Evolutionary conservation across 176 grass and related monocot genomes (phyloP).

Genomic region (Miscanthus lutarioriparius): DNA sequence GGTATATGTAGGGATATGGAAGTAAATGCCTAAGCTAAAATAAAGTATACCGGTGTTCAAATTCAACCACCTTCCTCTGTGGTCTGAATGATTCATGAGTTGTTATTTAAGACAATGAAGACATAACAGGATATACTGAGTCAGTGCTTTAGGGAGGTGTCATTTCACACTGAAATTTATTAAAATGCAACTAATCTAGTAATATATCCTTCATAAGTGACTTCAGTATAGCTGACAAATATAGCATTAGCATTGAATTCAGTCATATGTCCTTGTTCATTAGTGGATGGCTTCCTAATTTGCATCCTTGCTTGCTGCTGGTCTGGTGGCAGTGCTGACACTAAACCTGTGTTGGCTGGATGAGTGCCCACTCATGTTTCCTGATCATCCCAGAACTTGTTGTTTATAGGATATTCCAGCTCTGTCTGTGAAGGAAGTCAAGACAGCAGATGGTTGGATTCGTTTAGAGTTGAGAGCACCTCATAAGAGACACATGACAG

Average conservation of each 20-base stretch:
- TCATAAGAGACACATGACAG: slow-evolving; percentile 44
- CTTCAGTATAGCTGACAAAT: slow-evolving; percentile 25
- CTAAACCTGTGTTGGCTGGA: slow-evolving; percentile 1
- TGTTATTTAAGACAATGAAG: slow-evolving; percentile 3
- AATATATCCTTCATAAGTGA: neutral
- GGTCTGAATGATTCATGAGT: neutral
- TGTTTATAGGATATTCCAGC: slow-evolving; percentile 70
- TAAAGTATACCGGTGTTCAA: neutral
- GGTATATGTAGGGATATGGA: slow-evolving; percentile 6
- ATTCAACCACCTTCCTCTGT: slow-evolving; percentile 4
- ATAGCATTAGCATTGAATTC: slow-evolving; percentile 17
- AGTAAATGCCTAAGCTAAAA: neutral
- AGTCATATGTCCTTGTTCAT: neutral
- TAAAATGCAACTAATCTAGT: neutral
- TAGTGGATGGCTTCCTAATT: slow-evolving; percentile 10
- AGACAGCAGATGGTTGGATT: slow-evolving; percentile 63
- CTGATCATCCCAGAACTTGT: slow-evolving; percentile 16
- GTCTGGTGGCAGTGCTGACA: neutral
- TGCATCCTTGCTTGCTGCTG: slow-evolving; percentile 16
- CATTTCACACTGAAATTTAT: slow-evolving; percentile 10
- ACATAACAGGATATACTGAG: neutral
- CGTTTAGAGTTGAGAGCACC: slow-evolving; percentile 64
- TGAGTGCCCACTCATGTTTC: slow-evolving; percentile 32
- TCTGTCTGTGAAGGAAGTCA: slow-evolving; percentile 73
- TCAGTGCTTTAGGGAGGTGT: slow-evolving; percentile 7